Evolutionary conservation across 768 basidiomycete species (phyloP).

Genomic region (Xerocomellus dryophilus): DNA sequence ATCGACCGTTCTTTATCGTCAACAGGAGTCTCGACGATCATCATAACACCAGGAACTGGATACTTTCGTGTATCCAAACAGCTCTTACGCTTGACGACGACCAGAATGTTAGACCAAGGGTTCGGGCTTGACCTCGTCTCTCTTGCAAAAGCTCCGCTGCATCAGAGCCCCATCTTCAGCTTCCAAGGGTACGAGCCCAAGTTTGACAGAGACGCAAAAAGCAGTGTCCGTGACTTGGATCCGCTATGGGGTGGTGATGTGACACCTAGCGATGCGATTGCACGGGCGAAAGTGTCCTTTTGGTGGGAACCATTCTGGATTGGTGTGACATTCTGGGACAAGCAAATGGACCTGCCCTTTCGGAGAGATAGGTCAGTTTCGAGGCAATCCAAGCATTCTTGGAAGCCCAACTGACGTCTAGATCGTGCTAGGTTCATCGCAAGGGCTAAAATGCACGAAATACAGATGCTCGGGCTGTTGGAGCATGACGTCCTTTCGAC

Average conservation of each 20-base stretch:
- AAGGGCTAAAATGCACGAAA: slow-evolving; percentile 95
- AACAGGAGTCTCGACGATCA: slow-evolving; percentile 77
- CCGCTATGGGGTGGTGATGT: slow-evolving; percentile 76
- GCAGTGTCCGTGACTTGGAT: slow-evolving; percentile 51
- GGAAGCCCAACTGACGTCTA: not conserved
- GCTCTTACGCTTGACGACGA: slow-evolving; percentile 87
- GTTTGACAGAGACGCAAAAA: slow-evolving; percentile 47
- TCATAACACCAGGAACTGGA: slow-evolving; percentile 92
- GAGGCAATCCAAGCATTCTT: not conserved
- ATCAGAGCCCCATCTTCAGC: slow-evolving; percentile 90
- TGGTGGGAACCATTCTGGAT: slow-evolving; percentile 95
- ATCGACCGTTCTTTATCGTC: slow-evolving; percentile 91
- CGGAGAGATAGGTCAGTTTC: slow-evolving; percentile 62
- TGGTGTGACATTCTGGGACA: slow-evolving; percentile 81
- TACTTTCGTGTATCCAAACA: slow-evolving; percentile 91
- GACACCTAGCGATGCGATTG: slow-evolving; percentile 34
- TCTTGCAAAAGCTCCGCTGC: slow-evolving; percentile 86
- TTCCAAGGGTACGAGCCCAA: slow-evolving; percentile 70
- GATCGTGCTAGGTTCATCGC: slow-evolving; percentile 69
- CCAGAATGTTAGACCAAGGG: slow-evolving; percentile 91
- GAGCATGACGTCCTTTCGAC: slow-evolving; percentile 89
- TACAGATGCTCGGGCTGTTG: slow-evolving; percentile 89
- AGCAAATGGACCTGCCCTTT: slow-evolving; percentile 81
- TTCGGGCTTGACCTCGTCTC: slow-evolving; percentile 86
- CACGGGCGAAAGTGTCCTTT: slow-evolving; percentile 52